Evolutionary conservation across 2,329 filamentous ascomycete genomes (phyloP), one percentile per base, ranked within the genome.

Genomic region (Lizonia empirigonia): DNA sequence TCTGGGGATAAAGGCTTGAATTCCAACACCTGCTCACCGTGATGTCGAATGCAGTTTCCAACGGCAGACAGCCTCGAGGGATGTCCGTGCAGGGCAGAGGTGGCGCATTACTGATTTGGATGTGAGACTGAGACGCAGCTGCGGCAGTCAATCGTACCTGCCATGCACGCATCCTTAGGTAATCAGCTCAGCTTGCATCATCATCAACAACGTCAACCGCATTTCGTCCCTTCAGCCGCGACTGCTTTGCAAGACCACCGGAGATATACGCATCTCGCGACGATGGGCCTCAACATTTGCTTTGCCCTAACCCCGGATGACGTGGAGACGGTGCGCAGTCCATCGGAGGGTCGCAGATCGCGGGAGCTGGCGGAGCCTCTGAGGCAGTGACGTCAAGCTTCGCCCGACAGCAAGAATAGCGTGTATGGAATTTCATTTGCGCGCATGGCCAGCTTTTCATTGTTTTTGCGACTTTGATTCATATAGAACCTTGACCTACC

Each of bases 381-480:
- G 34, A 39, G n/a, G 34, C 12, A 15, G 23, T 53, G 50, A 53
- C 44, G 50, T 53, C 50, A 53, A 50, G 40, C 34, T 15, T 51
- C 36, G 41, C 48, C 41, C 48, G 33, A 38, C 39, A 30, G 35
- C 32, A 22, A 44, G 44, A 39, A 34, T 48, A 53, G 50, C 44
- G 50, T 44, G 44, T 53, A 40, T 53, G 34, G 50, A 40, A 53
- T 44, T 48, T 49, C 34, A 46, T 44, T 49, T 44, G 44, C 50
- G 30, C 44, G 49, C 42, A 37, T 29, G 32, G 46, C 41, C 42
- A 27, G 24, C 33, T 37, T 41, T 47, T 52, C 15, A 35, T 52
- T 44, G 42, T 24, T 42, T 47, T 38, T 44, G 38, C 42, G 38
- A 42, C 49, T 18, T 52, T 41, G 37, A 38, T 44, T 38, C 38